A percentile compares a stretch with the other conserved stretches of the same genome.
Evolutionary conservation across 1,139 yeast genomes (phyloP).

Genomic region (Taphrina sp.): DNA sequence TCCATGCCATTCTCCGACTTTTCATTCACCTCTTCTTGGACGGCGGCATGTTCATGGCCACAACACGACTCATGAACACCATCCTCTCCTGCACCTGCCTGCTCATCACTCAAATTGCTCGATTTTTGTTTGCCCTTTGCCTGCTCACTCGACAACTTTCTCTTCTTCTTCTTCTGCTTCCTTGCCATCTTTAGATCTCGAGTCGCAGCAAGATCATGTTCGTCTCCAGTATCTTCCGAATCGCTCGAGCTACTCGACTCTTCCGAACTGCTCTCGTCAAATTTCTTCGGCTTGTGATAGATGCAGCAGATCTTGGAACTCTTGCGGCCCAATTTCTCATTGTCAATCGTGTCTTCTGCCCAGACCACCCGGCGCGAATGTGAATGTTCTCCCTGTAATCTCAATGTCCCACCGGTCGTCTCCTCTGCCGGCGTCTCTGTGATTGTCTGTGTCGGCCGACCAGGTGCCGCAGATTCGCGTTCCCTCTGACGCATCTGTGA

Average conservation of each 20-base stretch:
- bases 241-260: slow-evolving; percentile 31
- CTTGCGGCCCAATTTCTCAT: slow-evolving; percentile 34
- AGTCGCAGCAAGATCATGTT: slow-evolving; percentile 2
- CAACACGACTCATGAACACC: not conserved
- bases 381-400: slow-evolving; percentile 20
- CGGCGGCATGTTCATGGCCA: not conserved
- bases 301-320: slow-evolving; percentile 36
- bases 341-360: slow-evolving; percentile 34
- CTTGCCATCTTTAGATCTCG: not conserved
- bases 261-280: slow-evolving; percentile 34
- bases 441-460: slow-evolving; percentile 16
- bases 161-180: not conserved
- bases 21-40: not conserved
- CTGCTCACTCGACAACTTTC: too few relatives aligned
- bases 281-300: slow-evolving; percentile 34
- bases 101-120: not conserved
- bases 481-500: too few relatives aligned
- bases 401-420: slow-evolving; percentile 11
- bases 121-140: too few relatives aligned
- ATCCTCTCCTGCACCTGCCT: not conserved
- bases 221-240: slow-evolving; percentile 24
- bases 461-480: not conserved
- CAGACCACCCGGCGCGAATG: slow-evolving; percentile 33
- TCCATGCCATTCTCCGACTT: too few relatives aligned
- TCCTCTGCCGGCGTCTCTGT: not conserved